phyloP scores from a whole-genome alignment of 2,329 filamentous ascomycete genomes.

The Davidsoniella eucalypti region DNA sequence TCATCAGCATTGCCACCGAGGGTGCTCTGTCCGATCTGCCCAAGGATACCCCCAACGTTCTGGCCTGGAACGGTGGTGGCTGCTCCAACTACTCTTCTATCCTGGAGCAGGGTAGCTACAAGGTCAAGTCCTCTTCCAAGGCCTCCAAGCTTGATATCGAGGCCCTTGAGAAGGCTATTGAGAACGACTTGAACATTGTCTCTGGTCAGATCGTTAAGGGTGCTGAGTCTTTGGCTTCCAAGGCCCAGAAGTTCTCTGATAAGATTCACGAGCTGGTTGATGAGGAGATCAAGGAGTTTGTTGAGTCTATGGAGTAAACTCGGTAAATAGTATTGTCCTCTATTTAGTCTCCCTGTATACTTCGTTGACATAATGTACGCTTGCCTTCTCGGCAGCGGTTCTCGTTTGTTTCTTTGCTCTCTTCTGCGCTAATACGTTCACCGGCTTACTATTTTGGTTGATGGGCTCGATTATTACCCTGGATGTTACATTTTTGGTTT shows the following conservation, averaged over 20 bases:
- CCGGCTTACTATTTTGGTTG: not conserved
- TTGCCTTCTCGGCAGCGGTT: too few species aligned
- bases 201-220: constrained; percentile 40
- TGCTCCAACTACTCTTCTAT: constrained; percentile 81
- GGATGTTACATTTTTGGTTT: too few species aligned
- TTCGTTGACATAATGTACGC: too few species aligned
- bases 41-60: constrained; percentile 74
- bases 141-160: constrained; percentile 30
- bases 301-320: constrained; percentile 8
- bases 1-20: constrained; percentile 69
- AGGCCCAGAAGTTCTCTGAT: constrained; percentile 45
- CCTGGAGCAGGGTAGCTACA: constrained; percentile 56
- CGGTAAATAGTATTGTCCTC: too few species aligned
- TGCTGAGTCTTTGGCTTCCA: constrained; percentile 33
- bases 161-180: constrained; percentile 42
- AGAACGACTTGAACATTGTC: constrained; percentile 43
- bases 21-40: constrained; percentile 70
- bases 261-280: constrained; percentile 47
- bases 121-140: constrained; percentile 32
- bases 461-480: too few species aligned
- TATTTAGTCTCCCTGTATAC: too few species aligned
- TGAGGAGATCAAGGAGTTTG: constrained; percentile 41
- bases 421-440: constrained; percentile 1
- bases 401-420: not conserved
- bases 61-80: constrained; percentile 98